Conservation (phyloP, 352 stramenopile species). For the Globisporangium uncinulatum region DNA sequence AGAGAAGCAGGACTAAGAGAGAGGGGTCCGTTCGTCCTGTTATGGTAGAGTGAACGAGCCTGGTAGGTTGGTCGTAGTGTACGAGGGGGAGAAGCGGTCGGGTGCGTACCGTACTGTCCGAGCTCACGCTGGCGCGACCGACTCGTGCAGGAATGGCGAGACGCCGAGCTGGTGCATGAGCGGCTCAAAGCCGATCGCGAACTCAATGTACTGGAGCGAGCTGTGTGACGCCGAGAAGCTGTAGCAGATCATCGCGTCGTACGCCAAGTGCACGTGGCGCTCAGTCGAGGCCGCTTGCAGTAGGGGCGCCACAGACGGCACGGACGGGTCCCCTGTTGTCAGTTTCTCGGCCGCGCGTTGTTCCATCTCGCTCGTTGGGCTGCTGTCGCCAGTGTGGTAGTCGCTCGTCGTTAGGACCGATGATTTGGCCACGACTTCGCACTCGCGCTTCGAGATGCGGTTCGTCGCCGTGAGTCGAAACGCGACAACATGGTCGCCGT, state of each 20-base stretch:
- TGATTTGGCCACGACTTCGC: slow-evolving; percentile 50
- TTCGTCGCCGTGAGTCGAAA: slow-evolving; percentile 74
- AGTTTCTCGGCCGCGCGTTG: slow-evolving; percentile 5
- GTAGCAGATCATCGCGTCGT: slow-evolving; percentile 83
- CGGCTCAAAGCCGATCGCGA: slow-evolving; percentile 80
- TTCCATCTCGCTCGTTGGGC: not conserved
- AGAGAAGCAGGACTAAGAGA: not conserved
- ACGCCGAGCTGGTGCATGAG: slow-evolving; percentile 74
- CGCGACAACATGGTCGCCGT: slow-evolving; percentile 45
- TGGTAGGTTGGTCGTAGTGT: not conserved
- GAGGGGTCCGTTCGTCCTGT: too few species aligned
- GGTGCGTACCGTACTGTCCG: not conserved
- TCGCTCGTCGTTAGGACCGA: slow-evolving; percentile 40
- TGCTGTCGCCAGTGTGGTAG: not conserved
- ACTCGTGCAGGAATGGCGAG: slow-evolving; percentile 36
- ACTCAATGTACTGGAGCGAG: slow-evolving; percentile 78
- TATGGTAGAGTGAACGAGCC: not conserved
- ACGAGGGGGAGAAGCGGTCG: not conserved
- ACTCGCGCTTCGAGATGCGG: slow-evolving; percentile 58
- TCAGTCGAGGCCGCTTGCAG: slow-evolving; percentile 18
- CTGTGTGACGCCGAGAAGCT: slow-evolving; percentile 43
- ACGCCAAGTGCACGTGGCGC: slow-evolving; percentile 67
- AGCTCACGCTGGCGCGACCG: not conserved
- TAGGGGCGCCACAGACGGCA: not conserved
- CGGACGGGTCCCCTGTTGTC: too few species aligned